phyloP scores from a whole-genome alignment of 2,329 filamentous ascomycete species.

The Biscogniauxia mediterranea region DNA sequence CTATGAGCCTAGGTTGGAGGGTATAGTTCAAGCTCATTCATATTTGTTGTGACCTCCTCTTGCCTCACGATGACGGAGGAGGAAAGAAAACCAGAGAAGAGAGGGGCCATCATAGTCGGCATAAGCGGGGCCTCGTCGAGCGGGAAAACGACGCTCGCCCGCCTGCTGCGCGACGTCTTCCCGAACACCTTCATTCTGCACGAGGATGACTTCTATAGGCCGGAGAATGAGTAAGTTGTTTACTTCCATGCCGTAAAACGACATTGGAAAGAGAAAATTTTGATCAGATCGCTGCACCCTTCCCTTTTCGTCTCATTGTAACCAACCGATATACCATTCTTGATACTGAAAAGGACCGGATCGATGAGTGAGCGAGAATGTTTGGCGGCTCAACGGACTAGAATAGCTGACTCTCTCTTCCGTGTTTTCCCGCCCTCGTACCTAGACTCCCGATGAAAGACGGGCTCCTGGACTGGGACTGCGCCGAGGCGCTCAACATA shows the following conservation, averaged over 20 bases:
- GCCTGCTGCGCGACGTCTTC: slow-evolving; percentile 80
- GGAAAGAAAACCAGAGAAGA: slow-evolving; percentile 31
- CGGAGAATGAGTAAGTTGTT: slow-evolving; percentile 64
- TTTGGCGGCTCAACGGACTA: background rate
- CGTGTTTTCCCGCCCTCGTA: background rate
- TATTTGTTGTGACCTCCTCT: background rate
- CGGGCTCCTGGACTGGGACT: slow-evolving; percentile 87
- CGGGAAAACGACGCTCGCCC: slow-evolving; percentile 90
- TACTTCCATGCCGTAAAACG: slow-evolving; percentile 1
- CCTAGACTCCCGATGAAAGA: slow-evolving; percentile 57
- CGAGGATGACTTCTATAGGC: slow-evolving; percentile 92
- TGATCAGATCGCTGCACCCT: no score
- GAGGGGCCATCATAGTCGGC: slow-evolving; percentile 63
- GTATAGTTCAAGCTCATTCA: background rate
- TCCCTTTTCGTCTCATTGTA: slow-evolving; percentile 7
- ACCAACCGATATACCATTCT: background rate
- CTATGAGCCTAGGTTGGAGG: no score
- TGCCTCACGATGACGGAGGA: slow-evolving; percentile 14
- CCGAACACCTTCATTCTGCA: slow-evolving; percentile 80
- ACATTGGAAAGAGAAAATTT: no score
- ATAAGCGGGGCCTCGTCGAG: slow-evolving; percentile 89
- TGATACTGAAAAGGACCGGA: background rate
- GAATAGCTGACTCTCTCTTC: background rate
- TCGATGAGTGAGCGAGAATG: no score
- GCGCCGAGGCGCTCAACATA: slow-evolving; percentile 73